phyloP scores from a whole-genome alignment of 2,329 filamentous ascomycete species.

The Ophiostoma quercus region DNA sequence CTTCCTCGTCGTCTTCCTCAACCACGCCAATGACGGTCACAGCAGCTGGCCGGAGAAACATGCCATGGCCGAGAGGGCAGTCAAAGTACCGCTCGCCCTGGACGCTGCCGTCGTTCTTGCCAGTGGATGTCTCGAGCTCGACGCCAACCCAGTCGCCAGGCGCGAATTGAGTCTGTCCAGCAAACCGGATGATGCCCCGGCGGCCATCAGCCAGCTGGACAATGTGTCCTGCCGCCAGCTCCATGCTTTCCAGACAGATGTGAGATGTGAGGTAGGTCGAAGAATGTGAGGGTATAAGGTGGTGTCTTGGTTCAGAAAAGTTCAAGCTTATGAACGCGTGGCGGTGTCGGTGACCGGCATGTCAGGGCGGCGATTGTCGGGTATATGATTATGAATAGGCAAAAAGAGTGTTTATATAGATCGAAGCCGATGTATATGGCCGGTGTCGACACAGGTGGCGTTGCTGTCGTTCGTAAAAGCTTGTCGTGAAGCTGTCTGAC shows the following conservation, averaged over 20 bases:
- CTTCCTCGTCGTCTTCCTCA: slow-evolving; percentile 24
- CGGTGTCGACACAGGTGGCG: neutral
- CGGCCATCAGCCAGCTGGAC: slow-evolving; percentile 76
- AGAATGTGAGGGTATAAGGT: neutral
- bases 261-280: neutral
- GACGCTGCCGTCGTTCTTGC: slow-evolving; percentile 93
- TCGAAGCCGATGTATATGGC: neutral
- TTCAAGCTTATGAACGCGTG: neutral
- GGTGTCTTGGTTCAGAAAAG: neutral
- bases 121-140: slow-evolving; percentile 72
- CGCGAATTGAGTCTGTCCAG: slow-evolving; percentile 74
- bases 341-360: neutral
- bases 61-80: slow-evolving; percentile 67
- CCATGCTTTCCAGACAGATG: slow-evolving; percentile 34
- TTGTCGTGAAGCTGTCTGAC: neutral
- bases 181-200: slow-evolving; percentile 71
- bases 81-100: slow-evolving; percentile 85
- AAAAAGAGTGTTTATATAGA: neutral
- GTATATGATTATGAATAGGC: neutral
- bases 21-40: slow-evolving; percentile 53
- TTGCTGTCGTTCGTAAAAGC: neutral
- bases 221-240: slow-evolving; percentile 62
- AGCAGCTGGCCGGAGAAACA: slow-evolving; percentile 77
- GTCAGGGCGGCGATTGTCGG: neutral
- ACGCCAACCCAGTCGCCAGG: slow-evolving; percentile 83